phyloP scores from a whole-genome alignment of 257 asterid genomes.

The Ligustrum vulgare region DNA sequence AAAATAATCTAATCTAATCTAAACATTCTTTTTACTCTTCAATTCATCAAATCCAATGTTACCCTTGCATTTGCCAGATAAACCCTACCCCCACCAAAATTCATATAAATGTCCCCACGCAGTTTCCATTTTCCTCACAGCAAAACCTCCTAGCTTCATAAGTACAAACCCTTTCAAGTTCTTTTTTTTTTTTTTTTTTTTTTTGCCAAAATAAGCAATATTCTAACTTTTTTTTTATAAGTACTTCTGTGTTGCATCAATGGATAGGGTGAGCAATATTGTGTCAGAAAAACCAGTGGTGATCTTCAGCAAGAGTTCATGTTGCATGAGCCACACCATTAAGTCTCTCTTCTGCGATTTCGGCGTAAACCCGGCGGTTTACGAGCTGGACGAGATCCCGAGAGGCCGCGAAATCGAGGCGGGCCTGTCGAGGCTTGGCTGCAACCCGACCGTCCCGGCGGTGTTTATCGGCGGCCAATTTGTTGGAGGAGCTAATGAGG shows the following conservation, averaged over 20 bases:
- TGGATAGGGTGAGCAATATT: conserved; percentile 66
- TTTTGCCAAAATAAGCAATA: neutral
- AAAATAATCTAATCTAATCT: neutral
- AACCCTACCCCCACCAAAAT: conserved; percentile 12
- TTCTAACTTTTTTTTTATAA: neutral
- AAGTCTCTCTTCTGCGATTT: conserved; percentile 63
- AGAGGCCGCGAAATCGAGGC: conserved; percentile 73
- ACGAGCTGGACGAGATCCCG: conserved; percentile 70
- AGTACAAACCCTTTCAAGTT: neutral
- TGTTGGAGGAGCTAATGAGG: conserved; percentile 73
- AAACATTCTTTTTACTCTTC: too few relatives aligned
- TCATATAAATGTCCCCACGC: conserved; percentile 36
- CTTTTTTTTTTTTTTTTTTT: too few relatives aligned
- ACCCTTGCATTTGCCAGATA: neutral
- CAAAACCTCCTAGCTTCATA: conserved; percentile 23
- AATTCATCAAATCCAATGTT: conserved; percentile 10
- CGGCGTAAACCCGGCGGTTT: conserved; percentile 57
- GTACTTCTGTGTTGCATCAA: conserved; percentile 15
- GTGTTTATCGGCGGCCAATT: conserved; percentile 71
- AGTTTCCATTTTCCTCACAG: conserved; percentile 46
- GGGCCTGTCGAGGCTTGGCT: conserved; percentile 47
- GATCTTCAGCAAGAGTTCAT: conserved; percentile 68
- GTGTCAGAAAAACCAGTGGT: conserved; percentile 74
- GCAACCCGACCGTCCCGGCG: conserved; percentile 59
- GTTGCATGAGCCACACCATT: conserved; percentile 71